Percentiles rank a stretch among this genome's conserved stretches.
Evolutionary conservation across 192 early-diverging fungal species (phyloP).

Genomic region (Phycomyces nitens): DNA sequence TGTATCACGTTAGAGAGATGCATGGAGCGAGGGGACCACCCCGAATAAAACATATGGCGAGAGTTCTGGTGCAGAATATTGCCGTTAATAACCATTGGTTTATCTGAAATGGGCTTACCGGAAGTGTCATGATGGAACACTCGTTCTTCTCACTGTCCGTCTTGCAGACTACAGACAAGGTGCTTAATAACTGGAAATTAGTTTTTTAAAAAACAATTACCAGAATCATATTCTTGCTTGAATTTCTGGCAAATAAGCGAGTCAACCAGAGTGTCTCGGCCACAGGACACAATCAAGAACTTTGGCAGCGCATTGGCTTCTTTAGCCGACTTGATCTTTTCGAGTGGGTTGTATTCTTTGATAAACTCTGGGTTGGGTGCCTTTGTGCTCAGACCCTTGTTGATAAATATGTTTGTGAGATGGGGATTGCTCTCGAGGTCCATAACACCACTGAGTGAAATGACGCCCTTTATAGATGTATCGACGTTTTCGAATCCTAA

Average conservation of each 20-base stretch:
- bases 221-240: background rate
- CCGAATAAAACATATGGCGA: too few relatives aligned
- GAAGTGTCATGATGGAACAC: too few relatives aligned
- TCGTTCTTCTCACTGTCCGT: too few relatives aligned
- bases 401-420: background rate
- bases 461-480: constrained; percentile 26
- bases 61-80: too few relatives aligned
- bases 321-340: background rate
- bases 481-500: constrained; percentile 30
- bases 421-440: constrained; percentile 2
- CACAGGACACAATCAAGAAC: background rate
- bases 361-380: background rate
- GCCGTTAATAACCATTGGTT: too few relatives aligned
- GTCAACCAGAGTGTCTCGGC: background rate
- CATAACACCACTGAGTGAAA: constrained; percentile 25
- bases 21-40: too few relatives aligned
- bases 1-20: too few relatives aligned
- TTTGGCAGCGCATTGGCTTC: background rate
- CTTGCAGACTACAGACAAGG: too few relatives aligned
- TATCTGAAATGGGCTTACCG: too few relatives aligned
- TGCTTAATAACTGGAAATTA: too few relatives aligned
- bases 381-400: background rate
- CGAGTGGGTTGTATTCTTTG: background rate
- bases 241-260: background rate
- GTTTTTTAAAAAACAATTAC: too few relatives aligned